Conservation (phyloP, 176 grass and related monocot species). For the Melocanna baccifera region DNA sequence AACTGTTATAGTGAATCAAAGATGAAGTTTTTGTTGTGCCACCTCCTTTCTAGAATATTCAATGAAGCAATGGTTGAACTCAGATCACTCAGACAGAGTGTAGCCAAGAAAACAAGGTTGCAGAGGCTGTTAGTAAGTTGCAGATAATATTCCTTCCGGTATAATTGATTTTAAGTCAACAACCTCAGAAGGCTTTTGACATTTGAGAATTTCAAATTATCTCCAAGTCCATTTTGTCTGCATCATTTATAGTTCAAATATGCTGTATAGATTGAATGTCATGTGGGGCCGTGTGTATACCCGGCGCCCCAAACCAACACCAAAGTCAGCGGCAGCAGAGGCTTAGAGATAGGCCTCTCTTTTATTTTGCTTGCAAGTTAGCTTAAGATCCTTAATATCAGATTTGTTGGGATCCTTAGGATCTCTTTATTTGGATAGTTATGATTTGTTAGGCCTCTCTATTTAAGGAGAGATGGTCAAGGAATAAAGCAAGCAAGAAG, state of each 20-base stretch:
- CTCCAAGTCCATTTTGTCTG: neutral
- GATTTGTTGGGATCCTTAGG: too few species aligned
- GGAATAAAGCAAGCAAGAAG: too few species aligned
- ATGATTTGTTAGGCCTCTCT: too few species aligned
- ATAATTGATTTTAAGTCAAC: neutral
- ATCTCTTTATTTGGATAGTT: too few species aligned
- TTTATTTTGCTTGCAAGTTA: too few species aligned
- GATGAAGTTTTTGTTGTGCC: neutral
- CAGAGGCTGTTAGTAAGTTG: neutral
- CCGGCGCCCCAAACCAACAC: too few species aligned
- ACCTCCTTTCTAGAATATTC: slow-evolving; percentile 1
- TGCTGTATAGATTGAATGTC: neutral
- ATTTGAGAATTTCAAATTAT: slow-evolving; percentile 17
- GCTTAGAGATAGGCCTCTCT: too few species aligned
- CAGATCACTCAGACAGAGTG: neutral
- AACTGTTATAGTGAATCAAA: neutral
- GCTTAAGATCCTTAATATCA: too few species aligned
- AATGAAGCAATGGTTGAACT: neutral
- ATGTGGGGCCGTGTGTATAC: too few species aligned
- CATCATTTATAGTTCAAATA: neutral
- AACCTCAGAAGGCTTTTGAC: neutral
- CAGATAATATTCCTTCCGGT: neutral
- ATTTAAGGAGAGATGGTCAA: too few species aligned
- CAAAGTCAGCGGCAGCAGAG: too few species aligned
- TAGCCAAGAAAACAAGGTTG: neutral